phyloP scores from a whole-genome alignment of 371 early-diverging fungal genomes.

The Batkoa obscura region DNA sequence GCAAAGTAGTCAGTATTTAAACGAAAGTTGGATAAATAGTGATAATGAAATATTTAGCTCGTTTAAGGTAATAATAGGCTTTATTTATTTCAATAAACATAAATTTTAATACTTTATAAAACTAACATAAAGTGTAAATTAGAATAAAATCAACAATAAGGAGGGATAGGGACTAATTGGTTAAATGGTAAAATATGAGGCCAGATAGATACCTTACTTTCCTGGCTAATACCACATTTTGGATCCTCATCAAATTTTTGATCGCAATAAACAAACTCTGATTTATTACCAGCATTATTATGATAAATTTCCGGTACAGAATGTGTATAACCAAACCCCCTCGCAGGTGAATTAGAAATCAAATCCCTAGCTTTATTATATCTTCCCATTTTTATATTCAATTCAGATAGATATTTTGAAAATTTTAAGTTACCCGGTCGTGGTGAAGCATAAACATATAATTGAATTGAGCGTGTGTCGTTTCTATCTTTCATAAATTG shows the following conservation, averaged over 20 bases:
- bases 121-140: no score
- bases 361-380: neutral
- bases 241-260: conserved; percentile 3
- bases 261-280: neutral
- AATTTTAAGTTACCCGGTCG: neutral
- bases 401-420: neutral
- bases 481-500: neutral
- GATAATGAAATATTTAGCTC: no score
- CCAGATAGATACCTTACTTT: no score
- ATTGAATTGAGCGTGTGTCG: neutral
- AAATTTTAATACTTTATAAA: no score
- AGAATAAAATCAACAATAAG: conserved; percentile 2
- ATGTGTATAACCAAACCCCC: neutral
- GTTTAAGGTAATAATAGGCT: no score
- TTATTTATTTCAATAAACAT: no score
- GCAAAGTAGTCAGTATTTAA: no score
- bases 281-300: neutral
- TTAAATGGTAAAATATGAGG: neutral
- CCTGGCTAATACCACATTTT: neutral
- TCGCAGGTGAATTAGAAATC: neutral
- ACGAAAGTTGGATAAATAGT: no score
- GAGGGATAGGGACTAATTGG: neutral
- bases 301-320: neutral
- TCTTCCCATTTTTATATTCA: neutral
- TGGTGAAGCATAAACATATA: neutral